Base-by-base conservation (phyloP, 106 monocot genomes). In the Dioscorea zingiberensis region DNA sequence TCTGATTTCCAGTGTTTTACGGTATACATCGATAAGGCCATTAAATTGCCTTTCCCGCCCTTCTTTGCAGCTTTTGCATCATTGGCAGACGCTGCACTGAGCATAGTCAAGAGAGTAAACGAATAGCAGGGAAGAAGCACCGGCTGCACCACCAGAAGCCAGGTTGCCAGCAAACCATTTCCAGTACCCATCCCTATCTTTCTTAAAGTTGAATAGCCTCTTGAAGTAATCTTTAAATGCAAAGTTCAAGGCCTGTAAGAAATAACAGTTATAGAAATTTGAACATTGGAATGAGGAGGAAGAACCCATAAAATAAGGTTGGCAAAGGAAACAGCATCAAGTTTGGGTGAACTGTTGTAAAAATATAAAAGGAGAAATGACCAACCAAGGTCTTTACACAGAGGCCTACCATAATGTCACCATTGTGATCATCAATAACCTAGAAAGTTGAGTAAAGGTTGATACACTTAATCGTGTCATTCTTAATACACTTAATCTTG, bases 181-280 rank as follows among this genome's bases (percentile, higher is more conserved):
- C 67, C 68, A 68, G 60, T 75, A 75, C 27, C 75, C 75, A 30
- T 74, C 71, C 29, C 9, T 67, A 21, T 74, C 74, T 23, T 74
- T 74, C 74, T 74, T 74, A 23, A 59, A 61, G n/a, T 75, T 75
- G 62, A 75, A 75, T 32, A 68, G 15, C 44, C 67, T 68, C 68
- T 75, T 75, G 62, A 68, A 75, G 61, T 75, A 68, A 44, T 75
- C 75, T 55, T 75, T 75, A 28, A 75, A 75, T 6, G 68, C 75
- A 68, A 75, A 75, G 68, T 75, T 75, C 51, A 75, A 68, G 11
- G 75, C 75, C 75, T 62, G 17, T 0, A 24, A 21, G n/a, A 53
- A 18, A 53, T 38, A 1, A 6, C 38, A 38, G 38, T 38, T 2
- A 8, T 38, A 38, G 38, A 6, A 2, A 30, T 7, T 30, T 30